Conservation (phyloP, 805 yeast species). For the Hanseniaspora thailandica region DNA sequence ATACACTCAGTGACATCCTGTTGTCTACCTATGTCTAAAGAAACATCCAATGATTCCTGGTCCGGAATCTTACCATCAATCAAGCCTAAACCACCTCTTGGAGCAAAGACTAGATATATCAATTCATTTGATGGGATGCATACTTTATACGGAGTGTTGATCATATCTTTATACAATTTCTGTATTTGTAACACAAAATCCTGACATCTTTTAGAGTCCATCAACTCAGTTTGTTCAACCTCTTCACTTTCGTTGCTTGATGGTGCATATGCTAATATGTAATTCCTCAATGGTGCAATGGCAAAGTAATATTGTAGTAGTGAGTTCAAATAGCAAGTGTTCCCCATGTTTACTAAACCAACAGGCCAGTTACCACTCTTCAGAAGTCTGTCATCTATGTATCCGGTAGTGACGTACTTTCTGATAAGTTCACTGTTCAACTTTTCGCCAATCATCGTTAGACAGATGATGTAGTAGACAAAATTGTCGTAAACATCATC, state of each 20-base stretch:
- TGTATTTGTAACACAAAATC: conserved; percentile 69
- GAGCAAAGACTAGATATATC: conserved; percentile 78
- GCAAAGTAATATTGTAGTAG: conserved; percentile 82
- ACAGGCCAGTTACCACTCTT: conserved; percentile 72
- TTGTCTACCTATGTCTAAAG: conserved; percentile 75
- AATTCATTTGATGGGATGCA: conserved; percentile 74
- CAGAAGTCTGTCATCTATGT: conserved; percentile 45
- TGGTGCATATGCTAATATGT: conserved; percentile 45
- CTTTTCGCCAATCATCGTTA: background rate
- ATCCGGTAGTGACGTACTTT: conserved; percentile 50
- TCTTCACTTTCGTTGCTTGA: conserved; percentile 24
- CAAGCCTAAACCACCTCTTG: conserved; percentile 22
- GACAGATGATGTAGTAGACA: background rate
- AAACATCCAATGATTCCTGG: conserved; percentile 56
- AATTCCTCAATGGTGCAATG: conserved; percentile 64
- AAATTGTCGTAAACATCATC: conserved; percentile 7
- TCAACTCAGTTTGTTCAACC: conserved; percentile 58
- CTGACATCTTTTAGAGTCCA: conserved; percentile 68
- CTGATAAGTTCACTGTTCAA: conserved; percentile 33
- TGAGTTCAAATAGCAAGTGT: conserved; percentile 89
- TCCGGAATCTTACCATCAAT: conserved; percentile 10
- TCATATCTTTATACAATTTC: conserved; percentile 57
- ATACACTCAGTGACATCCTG: conserved; percentile 98
- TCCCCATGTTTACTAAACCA: conserved; percentile 88
- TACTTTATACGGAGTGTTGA: conserved; percentile 46